phyloP scores from a whole-genome alignment of 129 eudicot species.

The sunflower (Helianthus annuus) region DNA sequence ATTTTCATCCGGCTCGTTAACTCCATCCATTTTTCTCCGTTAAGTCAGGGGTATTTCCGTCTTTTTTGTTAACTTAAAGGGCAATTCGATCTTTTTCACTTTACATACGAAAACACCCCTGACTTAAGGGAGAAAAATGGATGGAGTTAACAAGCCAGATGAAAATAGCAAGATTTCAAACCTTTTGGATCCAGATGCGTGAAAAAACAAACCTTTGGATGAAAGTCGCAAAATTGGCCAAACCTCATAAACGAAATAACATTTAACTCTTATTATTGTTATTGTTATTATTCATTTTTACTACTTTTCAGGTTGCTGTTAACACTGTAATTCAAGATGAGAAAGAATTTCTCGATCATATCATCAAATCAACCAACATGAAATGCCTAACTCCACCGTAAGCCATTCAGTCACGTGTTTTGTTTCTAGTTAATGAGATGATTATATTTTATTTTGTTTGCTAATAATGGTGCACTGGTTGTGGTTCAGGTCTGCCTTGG shows the following conservation, averaged over 20 bases:
- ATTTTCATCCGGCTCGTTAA: too few species aligned
- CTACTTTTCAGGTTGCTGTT: slow-evolving; percentile 78
- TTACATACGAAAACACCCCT: too few species aligned
- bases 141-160: too few species aligned
- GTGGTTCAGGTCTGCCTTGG: slow-evolving; percentile 79
- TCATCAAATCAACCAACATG: slow-evolving; percentile 94
- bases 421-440: slow-evolving; percentile 4
- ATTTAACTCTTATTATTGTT: not conserved
- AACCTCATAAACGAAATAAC: not conserved
- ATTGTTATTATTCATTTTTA: not conserved
- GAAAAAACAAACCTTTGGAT: too few species aligned
- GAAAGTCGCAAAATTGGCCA: too few species aligned
- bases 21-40: too few species aligned
- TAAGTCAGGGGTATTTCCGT: too few species aligned
- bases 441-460: not conserved
- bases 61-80: too few species aligned
- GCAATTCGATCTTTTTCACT: too few species aligned
- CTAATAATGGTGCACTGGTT: slow-evolving; percentile 2
- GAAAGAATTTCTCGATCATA: slow-evolving; percentile 85
- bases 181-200: too few species aligned
- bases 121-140: too few species aligned
- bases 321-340: slow-evolving; percentile 84
- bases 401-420: slow-evolving; percentile 22
- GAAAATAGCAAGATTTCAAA: too few species aligned
- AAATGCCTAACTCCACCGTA: slow-evolving; percentile 89